Base-by-base conservation (phyloP, 192 early-diverging fungal species). In the Borealophlyctis nickersoniae region DNA sequence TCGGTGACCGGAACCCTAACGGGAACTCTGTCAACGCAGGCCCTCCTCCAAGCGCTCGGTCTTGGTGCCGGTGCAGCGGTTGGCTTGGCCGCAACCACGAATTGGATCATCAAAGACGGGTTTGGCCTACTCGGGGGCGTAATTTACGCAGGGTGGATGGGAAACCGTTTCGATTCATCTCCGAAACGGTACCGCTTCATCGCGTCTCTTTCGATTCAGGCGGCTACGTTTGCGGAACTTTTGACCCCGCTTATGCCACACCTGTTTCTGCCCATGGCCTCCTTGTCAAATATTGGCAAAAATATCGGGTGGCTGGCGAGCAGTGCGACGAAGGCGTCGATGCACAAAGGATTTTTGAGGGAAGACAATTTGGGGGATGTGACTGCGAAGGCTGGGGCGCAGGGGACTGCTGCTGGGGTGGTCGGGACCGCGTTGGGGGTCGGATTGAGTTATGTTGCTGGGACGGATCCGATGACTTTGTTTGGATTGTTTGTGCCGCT, bases 101-200 rank as follows among this genome's bases (percentile, higher is more conserved):
- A 92, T 73, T 94, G 91, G 91, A 86, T 94, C 55, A 86, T 94
- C 68, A 94, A 94, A 76, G 92, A 94, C 63, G 92, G 92, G 0
- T 82, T 93, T 27, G 91, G 92, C 7, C 86, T 92, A 49, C 75
- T 93, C 0, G 91, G 91, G 26, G 92, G 91, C 24, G 91, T 94
- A 9, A 39, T 91, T 0, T 94, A 91, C 69, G 92, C 91, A 1
- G 88, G 85, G 4, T 75, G 83, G 56, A 79, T 92, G 1, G 84
- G 81, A 24, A 83, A 86, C 29, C 80, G 83, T 24, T 94, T 94
- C 56, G 92, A 94, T 64, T 86, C 89, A 16, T 85, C 89, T 31
- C 89, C 91, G 24, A 92, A 91, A 66, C 89, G 88, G 32, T 88
- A 86, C 73, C 83, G 89, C 30, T 92, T 92, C 71, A 82, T 87